Conservation (phyloP, 345 rosid genomes). For the Mangifera indica region DNA sequence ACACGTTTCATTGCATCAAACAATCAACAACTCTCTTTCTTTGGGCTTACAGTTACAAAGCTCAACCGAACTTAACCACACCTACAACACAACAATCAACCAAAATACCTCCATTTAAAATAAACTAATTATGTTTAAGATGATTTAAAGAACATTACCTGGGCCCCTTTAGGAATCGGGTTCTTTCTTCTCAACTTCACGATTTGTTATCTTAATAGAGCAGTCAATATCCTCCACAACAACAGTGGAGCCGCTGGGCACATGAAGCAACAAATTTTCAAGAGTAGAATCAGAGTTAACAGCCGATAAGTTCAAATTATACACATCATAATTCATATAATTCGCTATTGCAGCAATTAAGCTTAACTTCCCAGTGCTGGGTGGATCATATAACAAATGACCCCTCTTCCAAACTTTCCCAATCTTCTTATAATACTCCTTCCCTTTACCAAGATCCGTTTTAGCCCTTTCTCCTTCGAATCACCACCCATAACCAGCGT, state of each 20-base stretch:
- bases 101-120: too few relatives aligned
- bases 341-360: slow-evolving; percentile 34
- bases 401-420: slow-evolving; percentile 35
- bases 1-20: too few relatives aligned
- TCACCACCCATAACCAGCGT: slow-evolving; percentile 46
- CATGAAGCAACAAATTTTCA: slow-evolving; percentile 34
- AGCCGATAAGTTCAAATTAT: slow-evolving; percentile 33
- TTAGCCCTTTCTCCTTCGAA: slow-evolving; percentile 20
- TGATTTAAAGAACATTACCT: not conserved
- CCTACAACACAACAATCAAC: too few relatives aligned
- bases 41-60: too few relatives aligned
- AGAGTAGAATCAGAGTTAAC: slow-evolving; percentile 32
- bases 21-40: too few relatives aligned
- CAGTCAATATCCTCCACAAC: slow-evolving; percentile 54
- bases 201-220: slow-evolving; percentile 35
- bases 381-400: slow-evolving; percentile 28
- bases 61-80: too few relatives aligned
- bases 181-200: slow-evolving; percentile 14
- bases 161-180: not conserved
- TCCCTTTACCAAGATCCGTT: slow-evolving; percentile 35
- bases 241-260: slow-evolving; percentile 42
- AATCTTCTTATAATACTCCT: slow-evolving; percentile 26
- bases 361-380: slow-evolving; percentile 36
- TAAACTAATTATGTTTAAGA: not conserved
- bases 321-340: slow-evolving; percentile 39